Conservation (phyloP, 2,329 filamentous ascomycete species). For the Myriangium duriaei region DNA sequence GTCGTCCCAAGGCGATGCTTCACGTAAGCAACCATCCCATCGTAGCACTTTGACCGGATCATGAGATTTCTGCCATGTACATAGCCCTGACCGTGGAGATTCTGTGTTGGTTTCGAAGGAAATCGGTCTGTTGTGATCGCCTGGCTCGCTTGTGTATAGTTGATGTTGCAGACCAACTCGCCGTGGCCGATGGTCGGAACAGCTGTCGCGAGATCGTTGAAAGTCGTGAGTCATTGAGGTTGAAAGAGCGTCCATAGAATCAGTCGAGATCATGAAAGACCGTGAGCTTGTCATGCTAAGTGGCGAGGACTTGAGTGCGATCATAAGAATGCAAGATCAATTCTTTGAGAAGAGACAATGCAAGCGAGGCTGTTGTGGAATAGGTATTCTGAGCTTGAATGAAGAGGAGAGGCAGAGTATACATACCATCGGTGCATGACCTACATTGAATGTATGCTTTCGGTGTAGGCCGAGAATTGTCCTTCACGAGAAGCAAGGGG, state of each 20-base stretch:
- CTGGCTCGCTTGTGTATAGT: background rate
- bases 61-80: background rate
- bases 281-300: background rate
- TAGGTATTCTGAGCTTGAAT: too few species aligned
- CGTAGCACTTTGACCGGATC: background rate
- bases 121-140: background rate
- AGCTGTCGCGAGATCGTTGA: background rate
- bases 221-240: background rate
- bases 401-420: too few species aligned
- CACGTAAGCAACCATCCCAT: slow-evolving; percentile 12
- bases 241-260: background rate
- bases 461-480: too few species aligned
- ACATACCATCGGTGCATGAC: too few species aligned
- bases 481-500: too few species aligned
- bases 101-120: background rate
- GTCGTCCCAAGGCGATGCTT: slow-evolving; percentile 12
- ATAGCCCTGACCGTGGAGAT: background rate
- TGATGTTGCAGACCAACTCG: background rate
- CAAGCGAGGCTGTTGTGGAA: too few species aligned
- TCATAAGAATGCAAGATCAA: too few species aligned
- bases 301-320: too few species aligned
- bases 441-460: too few species aligned
- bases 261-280: background rate
- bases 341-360: too few species aligned
- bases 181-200: background rate